Base-by-base conservation (phyloP, 208 protist genomes). In the Novymonas esmeraldas region DNA sequence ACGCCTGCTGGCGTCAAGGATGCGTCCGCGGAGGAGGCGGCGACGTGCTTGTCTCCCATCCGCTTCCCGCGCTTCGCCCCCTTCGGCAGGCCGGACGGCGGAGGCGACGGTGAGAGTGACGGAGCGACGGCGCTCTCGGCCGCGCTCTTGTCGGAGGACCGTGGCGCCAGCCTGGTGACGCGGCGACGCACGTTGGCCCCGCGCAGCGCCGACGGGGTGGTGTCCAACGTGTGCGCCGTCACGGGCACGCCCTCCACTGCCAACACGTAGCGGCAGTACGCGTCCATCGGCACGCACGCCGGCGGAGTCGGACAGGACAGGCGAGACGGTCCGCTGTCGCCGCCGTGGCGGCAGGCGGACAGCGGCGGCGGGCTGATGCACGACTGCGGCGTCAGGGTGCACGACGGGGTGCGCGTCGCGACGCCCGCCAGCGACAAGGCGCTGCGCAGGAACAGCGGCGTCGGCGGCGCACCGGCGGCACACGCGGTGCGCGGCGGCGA, bases 181-280 rank as follows among this genome's bases (percentile, higher is more conserved):
- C 49, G 46, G 7, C 14, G 14, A 7, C 67, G 65, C 24, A 16
- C 44, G 6, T 38, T 11, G 29, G 48, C 18, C 13, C 28, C 50
- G 14, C 56, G 49, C 24, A 24, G 46, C 10, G 28, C 36, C 34
- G 64, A 34, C 11, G 41, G 46, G 7, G 42, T 24, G 16, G 20
- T 14, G 29, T 26, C 45, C 22, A 44, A 63, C 36, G 41, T 34
- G 34, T 14, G 22, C 34, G 46, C 16, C 13, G 56, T 28, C 16
- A 38, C 14, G 6, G 65, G 57, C 13, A n/a, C 65, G 24, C 58
- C 70, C 70, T 76, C 72, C 26, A 76, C 60, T 38, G 49, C 68
- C 18, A 84, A 65, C 6, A 92, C 76, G 58, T 87, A 89, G 16
- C 85, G 85, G 45, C 79, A 79, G 52, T 79, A 89, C 33, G 79